Conservation (phyloP, 2,329 filamentous ascomycete genomes). For the Aspergillus vadensis region DNA sequence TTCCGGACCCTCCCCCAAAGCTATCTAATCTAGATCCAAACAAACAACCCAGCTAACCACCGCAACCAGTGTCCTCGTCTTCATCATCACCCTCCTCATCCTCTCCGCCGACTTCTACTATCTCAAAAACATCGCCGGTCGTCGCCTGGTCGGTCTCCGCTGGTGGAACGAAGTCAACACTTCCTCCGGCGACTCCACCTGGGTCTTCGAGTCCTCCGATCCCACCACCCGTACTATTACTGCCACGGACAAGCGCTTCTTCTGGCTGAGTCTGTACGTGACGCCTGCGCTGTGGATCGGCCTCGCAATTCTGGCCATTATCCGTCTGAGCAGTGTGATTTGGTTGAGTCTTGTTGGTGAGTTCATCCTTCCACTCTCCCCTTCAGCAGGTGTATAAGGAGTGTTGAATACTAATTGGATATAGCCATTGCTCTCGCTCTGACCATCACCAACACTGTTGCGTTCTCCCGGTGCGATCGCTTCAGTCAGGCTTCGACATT, state of each 20-base stretch:
- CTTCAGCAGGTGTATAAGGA: not conserved
- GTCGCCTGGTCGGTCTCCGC: conserved; percentile 52
- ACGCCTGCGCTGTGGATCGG: conserved; percentile 53
- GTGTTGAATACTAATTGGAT: not conserved
- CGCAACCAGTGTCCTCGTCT: conserved; percentile 48
- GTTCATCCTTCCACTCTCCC: conserved; percentile 23
- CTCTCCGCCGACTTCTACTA: conserved; percentile 56
- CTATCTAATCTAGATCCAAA: not conserved
- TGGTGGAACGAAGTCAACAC: conserved; percentile 58
- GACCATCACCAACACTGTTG: conserved; percentile 55
- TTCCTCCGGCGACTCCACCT: conserved; percentile 50
- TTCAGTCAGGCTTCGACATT: conserved; percentile 61
- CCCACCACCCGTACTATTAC: conserved; percentile 47
- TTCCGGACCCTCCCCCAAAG: not conserved
- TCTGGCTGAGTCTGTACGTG: conserved; percentile 54
- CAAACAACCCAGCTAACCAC: conserved; percentile 11
- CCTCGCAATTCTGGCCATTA: conserved; percentile 50
- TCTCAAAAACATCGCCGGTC: conserved; percentile 56
- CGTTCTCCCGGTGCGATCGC: conserved; percentile 55
- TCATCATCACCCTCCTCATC: conserved; percentile 54
- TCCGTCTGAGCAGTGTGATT: conserved; percentile 50
- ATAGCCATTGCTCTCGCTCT: conserved; percentile 52
- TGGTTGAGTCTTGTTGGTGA: conserved; percentile 55
- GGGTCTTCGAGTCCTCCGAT: conserved; percentile 54
- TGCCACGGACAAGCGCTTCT: conserved; percentile 54